Evolutionary conservation across 1,139 yeast species (phyloP).

Genomic region (Meyerozyma athensensis): DNA sequence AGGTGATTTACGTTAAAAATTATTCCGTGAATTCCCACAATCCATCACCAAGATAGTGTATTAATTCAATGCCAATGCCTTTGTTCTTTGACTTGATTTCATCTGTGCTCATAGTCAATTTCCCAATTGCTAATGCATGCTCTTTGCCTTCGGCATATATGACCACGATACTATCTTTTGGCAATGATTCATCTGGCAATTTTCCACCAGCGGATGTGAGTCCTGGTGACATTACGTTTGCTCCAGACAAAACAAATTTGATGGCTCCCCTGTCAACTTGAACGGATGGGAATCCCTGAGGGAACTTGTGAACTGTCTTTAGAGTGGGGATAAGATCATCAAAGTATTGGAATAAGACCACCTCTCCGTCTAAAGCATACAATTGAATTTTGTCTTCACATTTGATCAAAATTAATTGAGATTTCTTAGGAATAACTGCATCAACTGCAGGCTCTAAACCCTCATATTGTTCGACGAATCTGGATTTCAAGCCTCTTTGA

Average conservation of each 20-base stretch:
- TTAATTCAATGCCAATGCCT: conserved; percentile 84
- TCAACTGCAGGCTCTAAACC: conserved; percentile 71
- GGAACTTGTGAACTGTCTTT: conserved; percentile 75
- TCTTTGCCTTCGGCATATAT: conserved; percentile 93
- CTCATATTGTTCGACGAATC: conserved; percentile 69
- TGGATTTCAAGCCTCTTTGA: conserved; percentile 76
- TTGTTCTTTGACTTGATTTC: conserved; percentile 81
- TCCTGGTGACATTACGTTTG: conserved; percentile 97
- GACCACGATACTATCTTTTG: conserved; percentile 66
- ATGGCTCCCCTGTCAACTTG: conserved; percentile 96
- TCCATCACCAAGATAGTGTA: conserved; percentile 88
- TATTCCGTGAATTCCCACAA: conserved; percentile 57
- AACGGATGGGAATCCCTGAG: conserved; percentile 76
- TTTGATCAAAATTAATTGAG: conserved; percentile 76
- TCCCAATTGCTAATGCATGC: conserved; percentile 85
- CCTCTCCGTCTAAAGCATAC: conserved; percentile 69
- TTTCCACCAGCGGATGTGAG: conserved; percentile 86
- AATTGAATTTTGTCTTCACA: conserved; percentile 87
- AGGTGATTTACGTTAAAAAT: background rate
- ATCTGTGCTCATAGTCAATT: conserved; percentile 80
- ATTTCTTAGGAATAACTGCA: conserved; percentile 82
- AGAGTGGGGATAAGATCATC: conserved; percentile 80
- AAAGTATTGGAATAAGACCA: conserved; percentile 77
- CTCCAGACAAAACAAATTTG: conserved; percentile 89
- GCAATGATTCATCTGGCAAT: conserved; percentile 67